These are phyloP conservation scores for Colletotrichum tropicicola DNA, from an alignment of 2,329 filamentous ascomycete species.

Conservation along the genomic window DNA sequence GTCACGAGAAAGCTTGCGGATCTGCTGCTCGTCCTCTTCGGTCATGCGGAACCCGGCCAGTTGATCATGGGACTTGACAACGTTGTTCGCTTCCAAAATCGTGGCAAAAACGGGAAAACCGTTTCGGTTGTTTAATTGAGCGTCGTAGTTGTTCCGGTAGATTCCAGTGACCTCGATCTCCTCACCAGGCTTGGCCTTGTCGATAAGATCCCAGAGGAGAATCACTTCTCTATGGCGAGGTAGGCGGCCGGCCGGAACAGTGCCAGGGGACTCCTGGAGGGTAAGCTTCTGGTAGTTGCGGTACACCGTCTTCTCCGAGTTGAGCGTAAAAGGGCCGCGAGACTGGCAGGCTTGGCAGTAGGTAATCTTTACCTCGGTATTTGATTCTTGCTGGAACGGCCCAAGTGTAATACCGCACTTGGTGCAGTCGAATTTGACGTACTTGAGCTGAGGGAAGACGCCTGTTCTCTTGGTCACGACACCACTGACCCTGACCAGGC, in stretches of 20 bases:
- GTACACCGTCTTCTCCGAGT: slow-evolving; percentile 98
- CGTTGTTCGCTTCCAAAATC: slow-evolving; percentile 95
- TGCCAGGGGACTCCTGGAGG: slow-evolving; percentile 95
- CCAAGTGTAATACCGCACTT: slow-evolving; percentile 94
- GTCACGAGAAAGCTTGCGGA: slow-evolving; percentile 87
- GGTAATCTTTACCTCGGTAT: slow-evolving; percentile 93
- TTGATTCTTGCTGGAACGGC: slow-evolving; percentile 97
- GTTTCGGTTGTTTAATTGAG: slow-evolving; percentile 97
- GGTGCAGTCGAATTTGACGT: slow-evolving; percentile 96
- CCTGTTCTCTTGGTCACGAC: slow-evolving; percentile 94
- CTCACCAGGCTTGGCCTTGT: slow-evolving; percentile 95
- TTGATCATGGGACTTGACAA: slow-evolving; percentile 97
- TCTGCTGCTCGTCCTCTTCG: slow-evolving; percentile 92
- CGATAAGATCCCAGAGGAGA: slow-evolving; percentile 95
- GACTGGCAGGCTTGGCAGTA: slow-evolving; percentile 98
- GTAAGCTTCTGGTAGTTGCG: slow-evolving; percentile 99
- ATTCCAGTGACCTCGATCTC: slow-evolving; percentile 97
- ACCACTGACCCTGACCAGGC: slow-evolving; percentile 90
- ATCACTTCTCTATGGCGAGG: slow-evolving; percentile 95
- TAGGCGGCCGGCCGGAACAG: slow-evolving; percentile 93
- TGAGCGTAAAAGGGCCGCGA: slow-evolving; percentile 91
- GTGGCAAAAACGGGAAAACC: slow-evolving; percentile 99
- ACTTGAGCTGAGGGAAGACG: slow-evolving; percentile 97
- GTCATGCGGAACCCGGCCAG: slow-evolving; percentile 95
- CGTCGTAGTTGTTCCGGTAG: slow-evolving; percentile 98